phyloP scores from a whole-genome alignment of 139 green algal genomes.

The Spirogloea muscicola region DNA sequence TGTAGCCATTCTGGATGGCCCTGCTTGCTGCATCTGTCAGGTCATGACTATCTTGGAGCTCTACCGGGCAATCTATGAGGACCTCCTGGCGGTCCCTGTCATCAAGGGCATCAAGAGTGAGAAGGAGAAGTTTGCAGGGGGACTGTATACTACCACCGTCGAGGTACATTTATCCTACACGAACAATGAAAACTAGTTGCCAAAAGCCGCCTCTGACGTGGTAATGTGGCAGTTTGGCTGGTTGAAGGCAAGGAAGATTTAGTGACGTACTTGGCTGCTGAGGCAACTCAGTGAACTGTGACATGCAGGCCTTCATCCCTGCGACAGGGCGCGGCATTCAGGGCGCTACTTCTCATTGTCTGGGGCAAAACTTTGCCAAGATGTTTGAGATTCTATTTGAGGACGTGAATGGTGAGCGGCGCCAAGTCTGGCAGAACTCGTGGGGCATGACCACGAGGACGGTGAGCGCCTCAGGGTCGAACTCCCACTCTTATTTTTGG shows the following conservation, averaged over 20 bases:
- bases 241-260: too few species aligned
- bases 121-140: conserved; percentile 98
- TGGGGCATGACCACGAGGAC: conserved; percentile 95
- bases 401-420: conserved; percentile 66
- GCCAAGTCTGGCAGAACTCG: conserved; percentile 90
- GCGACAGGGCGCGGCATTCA: conserved; percentile 89
- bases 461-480: too few species aligned
- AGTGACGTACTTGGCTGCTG: too few species aligned
- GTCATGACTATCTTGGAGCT: conserved; percentile 91
- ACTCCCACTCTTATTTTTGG: too few species aligned
- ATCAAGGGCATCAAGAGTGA: conserved; percentile 81
- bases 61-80: conserved; percentile 87
- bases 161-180: too few species aligned
- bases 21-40: conserved; percentile 1
- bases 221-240: too few species aligned
- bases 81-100: conserved; percentile 93
- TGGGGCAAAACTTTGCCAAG: conserved; percentile 98
- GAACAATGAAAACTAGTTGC: too few species aligned
- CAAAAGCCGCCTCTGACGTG: too few species aligned
- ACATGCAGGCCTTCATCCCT: conserved; percentile 82
- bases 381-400: conserved; percentile 83
- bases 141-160: conserved; percentile 94
- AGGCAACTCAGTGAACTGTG: background rate
- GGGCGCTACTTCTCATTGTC: conserved; percentile 89
- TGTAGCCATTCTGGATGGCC: too few species aligned